Conservation (phyloP, 768 basidiomycete species). For the Collybiopsis confluens region DNA sequence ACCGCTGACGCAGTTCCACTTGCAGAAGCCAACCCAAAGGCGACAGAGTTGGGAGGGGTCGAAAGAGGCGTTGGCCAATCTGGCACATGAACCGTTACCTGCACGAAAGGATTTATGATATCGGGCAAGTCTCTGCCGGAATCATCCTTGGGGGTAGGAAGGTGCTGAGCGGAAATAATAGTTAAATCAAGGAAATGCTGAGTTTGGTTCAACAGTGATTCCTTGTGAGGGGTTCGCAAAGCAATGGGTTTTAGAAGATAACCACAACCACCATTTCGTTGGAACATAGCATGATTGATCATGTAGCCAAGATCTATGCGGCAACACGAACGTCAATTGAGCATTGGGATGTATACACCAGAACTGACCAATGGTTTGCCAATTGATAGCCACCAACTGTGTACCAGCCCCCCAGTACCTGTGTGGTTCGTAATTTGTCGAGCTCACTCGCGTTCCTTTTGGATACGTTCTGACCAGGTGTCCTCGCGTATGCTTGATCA, state of each 20-base stretch:
- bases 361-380: constrained; percentile 88
- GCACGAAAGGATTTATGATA: constrained; percentile 70
- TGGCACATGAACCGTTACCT: constrained; percentile 73
- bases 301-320: constrained; percentile 76
- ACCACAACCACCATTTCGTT: constrained; percentile 80
- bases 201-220: constrained; percentile 46
- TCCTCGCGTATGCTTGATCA: constrained; percentile 82
- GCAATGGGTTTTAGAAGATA: constrained; percentile 88
- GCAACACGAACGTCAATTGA: constrained; percentile 3
- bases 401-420: constrained; percentile 86
- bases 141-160: constrained; percentile 69
- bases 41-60: not conserved
- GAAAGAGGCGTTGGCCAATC: constrained; percentile 49
- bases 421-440: constrained; percentile 86
- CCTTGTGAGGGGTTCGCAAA: constrained; percentile 62
- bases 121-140: constrained; percentile 57
- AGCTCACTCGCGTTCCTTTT: constrained; percentile 73
- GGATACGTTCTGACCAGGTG: constrained; percentile 89
- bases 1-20: not conserved
- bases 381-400: constrained; percentile 92
- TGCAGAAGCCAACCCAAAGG: not conserved
- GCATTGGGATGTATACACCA: too few species aligned
- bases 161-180: constrained; percentile 86
- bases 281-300: constrained; percentile 96
- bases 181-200: constrained; percentile 63